Base-by-base conservation (phyloP, 2,329 filamentous ascomycete genomes). In the Cordyceps tenuipes region DNA sequence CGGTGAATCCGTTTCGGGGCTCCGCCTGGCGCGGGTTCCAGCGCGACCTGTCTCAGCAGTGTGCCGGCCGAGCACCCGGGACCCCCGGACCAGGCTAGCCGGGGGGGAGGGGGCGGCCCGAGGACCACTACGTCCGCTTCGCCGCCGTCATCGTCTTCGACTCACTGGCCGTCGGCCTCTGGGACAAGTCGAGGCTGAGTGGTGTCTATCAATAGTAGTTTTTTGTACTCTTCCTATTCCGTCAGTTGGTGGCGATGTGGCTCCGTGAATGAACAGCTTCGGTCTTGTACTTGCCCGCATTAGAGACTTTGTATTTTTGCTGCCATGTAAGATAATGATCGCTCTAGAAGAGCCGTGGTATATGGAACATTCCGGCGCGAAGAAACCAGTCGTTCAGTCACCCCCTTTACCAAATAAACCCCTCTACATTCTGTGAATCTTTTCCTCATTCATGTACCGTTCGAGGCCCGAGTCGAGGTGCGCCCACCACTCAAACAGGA, bases 401-500 rank as follows among this genome's bases (percentile, higher is more conserved):
- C n/a, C 15, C n/a, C 8, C n/a, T n/a, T n/a, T n/a, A n/a, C n/a
- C n/a, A n/a, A n/a, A n/a, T 19, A 3, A 6, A 19, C 36, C 49
- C 8, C 54, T 57, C 64, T 66, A 73, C 93, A 97, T 97, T 66
- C 93, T 86, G 67, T 91, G 87, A 69, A 97, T 96, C 71, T 89
- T 81, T 71, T 86, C 84, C 79, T 97, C 92, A 71, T 91, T 87
- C 75, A 85, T 82, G 76, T 93, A 96, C 76, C 90, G 88, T 62
- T 95, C 89, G 66, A 97, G 79, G 10, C 89, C 89, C 26, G 82
- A 78, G 67, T 94, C 87, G 60, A 97, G 82, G 75, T 89, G 86
- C 70, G 86, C 80, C 94, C 94, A 99, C 94, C 94, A 99, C 74
- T 97, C 88, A 69, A 96, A 99, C 47, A 99, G 83, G 90, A 97